A percentile compares a stretch with the other conserved stretches of the same genome.
Evolutionary conservation across 768 basidiomycete species (phyloP).

Genomic region (Russula olivacea): DNA sequence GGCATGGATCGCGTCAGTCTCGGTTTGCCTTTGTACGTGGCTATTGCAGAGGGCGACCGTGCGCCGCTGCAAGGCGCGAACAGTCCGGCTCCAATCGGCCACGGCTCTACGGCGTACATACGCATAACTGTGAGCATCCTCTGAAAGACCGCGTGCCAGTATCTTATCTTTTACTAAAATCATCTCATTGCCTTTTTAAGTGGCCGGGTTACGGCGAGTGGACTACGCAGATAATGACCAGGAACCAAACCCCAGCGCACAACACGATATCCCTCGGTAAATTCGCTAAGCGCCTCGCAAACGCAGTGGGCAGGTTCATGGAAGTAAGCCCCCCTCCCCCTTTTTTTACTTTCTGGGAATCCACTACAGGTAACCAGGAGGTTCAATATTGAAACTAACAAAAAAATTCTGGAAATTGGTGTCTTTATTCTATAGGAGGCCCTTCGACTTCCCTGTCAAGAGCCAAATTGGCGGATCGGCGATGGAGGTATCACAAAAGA

Average conservation of each 20-base stretch:
- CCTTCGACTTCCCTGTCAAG: background rate
- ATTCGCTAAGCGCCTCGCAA: conserved; percentile 4
- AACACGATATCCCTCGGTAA: background rate
- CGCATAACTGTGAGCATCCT: conserved; percentile 9
- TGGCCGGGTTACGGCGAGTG: conserved; percentile 17
- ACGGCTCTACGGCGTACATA: background rate
- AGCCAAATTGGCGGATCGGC: background rate
- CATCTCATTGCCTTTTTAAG: background rate
- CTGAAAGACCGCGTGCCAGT: too few species aligned
- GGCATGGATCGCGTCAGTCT: background rate
- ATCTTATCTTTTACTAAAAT: background rate
- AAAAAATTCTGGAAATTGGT: too few species aligned
- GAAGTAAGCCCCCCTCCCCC: background rate
- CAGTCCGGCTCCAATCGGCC: background rate
- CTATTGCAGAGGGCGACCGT: background rate
- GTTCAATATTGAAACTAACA: too few species aligned
- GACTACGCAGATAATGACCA: conserved; percentile 14
- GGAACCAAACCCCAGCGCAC: conserved; percentile 8
- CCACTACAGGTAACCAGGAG: too few species aligned
- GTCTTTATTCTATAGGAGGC: background rate
- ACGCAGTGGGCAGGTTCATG: conserved; percentile 11
- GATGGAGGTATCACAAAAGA: conserved; percentile 1
- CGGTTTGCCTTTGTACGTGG: background rate
- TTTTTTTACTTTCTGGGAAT: too few species aligned
- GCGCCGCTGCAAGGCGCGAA: background rate